Percentiles rank a stretch among this genome's conserved stretches.
These are phyloP conservation scores for Chaetothyriales sp. DNA, from an alignment of 2,329 filamentous ascomycete species.

Conservation along the genomic window DNA sequence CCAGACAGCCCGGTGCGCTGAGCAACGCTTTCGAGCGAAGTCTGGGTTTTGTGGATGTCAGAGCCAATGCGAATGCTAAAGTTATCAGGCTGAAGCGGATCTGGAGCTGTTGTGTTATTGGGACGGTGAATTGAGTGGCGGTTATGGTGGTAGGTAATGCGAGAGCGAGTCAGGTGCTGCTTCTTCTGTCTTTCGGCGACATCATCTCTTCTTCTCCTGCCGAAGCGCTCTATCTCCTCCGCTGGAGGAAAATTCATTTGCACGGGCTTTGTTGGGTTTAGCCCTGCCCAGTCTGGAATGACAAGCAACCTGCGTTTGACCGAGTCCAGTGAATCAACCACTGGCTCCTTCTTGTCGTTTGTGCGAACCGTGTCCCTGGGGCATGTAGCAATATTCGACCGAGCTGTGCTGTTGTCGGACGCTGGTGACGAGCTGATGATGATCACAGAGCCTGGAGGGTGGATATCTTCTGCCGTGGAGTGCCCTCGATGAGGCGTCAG, in stretches of 20 bases:
- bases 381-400: neutral
- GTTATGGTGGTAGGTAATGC: neutral
- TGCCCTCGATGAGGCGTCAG: neutral
- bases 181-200: slow-evolving; percentile 20
- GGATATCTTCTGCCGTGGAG: neutral
- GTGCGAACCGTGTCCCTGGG: too few relatives aligned
- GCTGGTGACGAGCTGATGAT: neutral
- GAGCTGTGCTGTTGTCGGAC: neutral
- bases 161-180: neutral
- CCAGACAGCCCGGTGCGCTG: neutral
- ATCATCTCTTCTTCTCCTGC: slow-evolving; percentile 23
- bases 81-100: slow-evolving; percentile 6
- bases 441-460: neutral
- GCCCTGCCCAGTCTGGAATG: slow-evolving; percentile 25
- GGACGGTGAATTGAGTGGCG: slow-evolving; percentile 8
- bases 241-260: slow-evolving; percentile 20
- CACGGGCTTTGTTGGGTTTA: slow-evolving; percentile 23
- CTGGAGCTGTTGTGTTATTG: slow-evolving; percentile 16
- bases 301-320: slow-evolving; percentile 20
- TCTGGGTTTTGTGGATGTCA: slow-evolving; percentile 10
- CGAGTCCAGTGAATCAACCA: slow-evolving; percentile 11
- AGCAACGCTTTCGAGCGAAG: neutral
- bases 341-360: neutral
- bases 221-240: slow-evolving; percentile 22
- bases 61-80: slow-evolving; percentile 14